Evolutionary conservation across 805 yeast species (phyloP), one percentile per base, ranked within the genome.

Genomic region (Hanseniaspora mollemarum): DNA sequence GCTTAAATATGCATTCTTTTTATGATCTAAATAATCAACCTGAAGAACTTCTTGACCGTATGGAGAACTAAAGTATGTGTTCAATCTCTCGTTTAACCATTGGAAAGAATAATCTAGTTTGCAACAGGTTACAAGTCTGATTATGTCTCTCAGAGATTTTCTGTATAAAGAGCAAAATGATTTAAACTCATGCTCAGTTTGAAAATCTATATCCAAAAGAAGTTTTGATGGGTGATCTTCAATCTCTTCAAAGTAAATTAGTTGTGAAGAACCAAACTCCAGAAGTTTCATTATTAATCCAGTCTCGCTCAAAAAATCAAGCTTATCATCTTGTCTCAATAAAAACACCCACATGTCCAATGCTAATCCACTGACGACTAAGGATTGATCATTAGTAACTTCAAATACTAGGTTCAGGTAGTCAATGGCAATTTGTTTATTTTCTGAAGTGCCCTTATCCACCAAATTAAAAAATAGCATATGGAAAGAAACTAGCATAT

Each of bases 341-440:
- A 90, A 78, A 1, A 90, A 77, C 54, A 94, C 87, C 98, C 98
- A 94, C 69, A 92, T 83, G 62, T 87, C 95, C 48, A 92, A 67
- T 0, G 96, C 84, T 16, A 92, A 72, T 0, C 96, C 95, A 46
- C 95, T 82, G 2, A 90, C 81, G n/a, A 90, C 81, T 51, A 92
- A 71, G 58, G 95, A 84, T 24, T 86, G 83, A 60, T 87, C 92
- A 58, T 73, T 75, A 0, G 95, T 84, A 1, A 96, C 86, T 42
- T 80, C 75, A 40, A 92, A 69, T 5, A 92, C 87, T 21, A 92
- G 72, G 51, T 75, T 74, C 55, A 87, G 72, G 61, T 86, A 92
- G 46, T 75, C 77, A 28, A 31, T 37, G 6, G 49, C 49, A 25
- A 51, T 41, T 28, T 71, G 72, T 6, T 84, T 69, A 60, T 85